Evolutionary conservation across 1,139 yeast species (phyloP).

Genomic region (Hyphopichia fennica): DNA sequence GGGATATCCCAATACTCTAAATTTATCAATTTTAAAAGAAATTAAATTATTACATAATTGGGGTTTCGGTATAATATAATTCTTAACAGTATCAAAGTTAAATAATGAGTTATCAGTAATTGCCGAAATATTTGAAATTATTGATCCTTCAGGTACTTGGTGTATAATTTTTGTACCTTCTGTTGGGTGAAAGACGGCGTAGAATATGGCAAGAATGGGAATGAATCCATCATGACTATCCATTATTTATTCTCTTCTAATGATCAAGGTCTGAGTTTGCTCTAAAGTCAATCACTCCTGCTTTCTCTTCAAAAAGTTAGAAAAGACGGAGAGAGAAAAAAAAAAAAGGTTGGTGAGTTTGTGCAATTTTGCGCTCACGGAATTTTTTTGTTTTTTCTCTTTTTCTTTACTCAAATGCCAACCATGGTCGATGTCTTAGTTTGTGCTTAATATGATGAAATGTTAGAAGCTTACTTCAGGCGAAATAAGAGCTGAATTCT

Average conservation of each 20-base stretch:
- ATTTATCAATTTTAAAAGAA: constrained; percentile 68
- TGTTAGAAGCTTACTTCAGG: too few relatives aligned
- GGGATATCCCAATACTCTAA: constrained; percentile 85
- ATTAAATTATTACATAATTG: constrained; percentile 82
- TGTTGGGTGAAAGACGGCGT: constrained; percentile 90
- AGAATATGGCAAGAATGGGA: constrained; percentile 84
- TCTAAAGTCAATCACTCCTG: not conserved
- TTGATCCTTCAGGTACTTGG: constrained; percentile 77
- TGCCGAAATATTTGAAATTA: constrained; percentile 17
- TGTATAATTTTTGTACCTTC: constrained; percentile 94
- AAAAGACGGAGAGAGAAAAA: too few relatives aligned
- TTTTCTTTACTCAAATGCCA: too few relatives aligned
- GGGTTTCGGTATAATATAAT: constrained; percentile 91
- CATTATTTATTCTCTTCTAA: constrained; percentile 22
- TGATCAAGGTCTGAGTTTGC: not conserved
- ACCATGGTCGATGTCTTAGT: too few relatives aligned
- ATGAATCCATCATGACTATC: constrained; percentile 61
- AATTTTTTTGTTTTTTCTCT: too few relatives aligned
- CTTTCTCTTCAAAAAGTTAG: too few relatives aligned
- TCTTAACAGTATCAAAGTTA: constrained; percentile 82
- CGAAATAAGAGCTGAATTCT: too few relatives aligned
- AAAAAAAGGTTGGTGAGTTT: too few relatives aligned
- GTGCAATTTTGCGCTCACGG: too few relatives aligned
- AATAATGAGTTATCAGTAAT: constrained; percentile 46
- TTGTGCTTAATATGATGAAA: too few relatives aligned